Base-by-base conservation (phyloP, 495 filamentous ascomycete species). In the Penicillium atrosanguineum region DNA sequence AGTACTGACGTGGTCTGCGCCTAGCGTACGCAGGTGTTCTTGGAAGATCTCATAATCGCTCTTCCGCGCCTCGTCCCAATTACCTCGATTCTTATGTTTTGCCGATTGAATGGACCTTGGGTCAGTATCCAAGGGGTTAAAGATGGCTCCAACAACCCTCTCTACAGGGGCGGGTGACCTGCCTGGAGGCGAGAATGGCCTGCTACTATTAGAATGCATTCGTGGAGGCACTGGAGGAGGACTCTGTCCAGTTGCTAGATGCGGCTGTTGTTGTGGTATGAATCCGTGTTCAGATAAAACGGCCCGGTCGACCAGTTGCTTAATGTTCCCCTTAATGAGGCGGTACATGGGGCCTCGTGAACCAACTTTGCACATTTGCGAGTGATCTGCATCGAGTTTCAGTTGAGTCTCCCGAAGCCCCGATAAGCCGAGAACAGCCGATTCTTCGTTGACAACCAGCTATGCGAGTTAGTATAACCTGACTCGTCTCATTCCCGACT, bases 391-490 rank as follows among this genome's bases (percentile, higher is more conserved):
- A 40, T 73, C 70, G 3, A 73, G 67, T 31, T 73, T 73, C 6
- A 73, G 51, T n/a, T 69, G 69, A 0, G 70, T 73, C 44, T 71
- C 70, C 8, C 70, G 70, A 31, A 70, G 56, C 4, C 69, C 69
- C 11, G 71, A 69, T 1, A 72, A 46, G 12, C 71, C 71, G 1
- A 74, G 64, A 9, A 72, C 60, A 8, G 71, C 71, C 0, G 71
- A 72, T 36, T 74, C 69, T 48, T 72, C 69, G 31, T 74, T 63
- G 5, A 74, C 71, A 14, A 74, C 68, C 51, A 74, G 53, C 71
- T 74, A 46, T 16, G 7, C 4, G 6, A 31, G 52, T 70, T 37
- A 69, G 62, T 14, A n/a, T 31, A 11, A 3, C 4, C 7, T 12
- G 14, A 18, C n/a, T 4, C 14, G 4, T 19, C 7, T 8, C 6